phyloP scores from a whole-genome alignment of 2,329 filamentous ascomycete species.

The Trichoderma afroharzianum region DNA sequence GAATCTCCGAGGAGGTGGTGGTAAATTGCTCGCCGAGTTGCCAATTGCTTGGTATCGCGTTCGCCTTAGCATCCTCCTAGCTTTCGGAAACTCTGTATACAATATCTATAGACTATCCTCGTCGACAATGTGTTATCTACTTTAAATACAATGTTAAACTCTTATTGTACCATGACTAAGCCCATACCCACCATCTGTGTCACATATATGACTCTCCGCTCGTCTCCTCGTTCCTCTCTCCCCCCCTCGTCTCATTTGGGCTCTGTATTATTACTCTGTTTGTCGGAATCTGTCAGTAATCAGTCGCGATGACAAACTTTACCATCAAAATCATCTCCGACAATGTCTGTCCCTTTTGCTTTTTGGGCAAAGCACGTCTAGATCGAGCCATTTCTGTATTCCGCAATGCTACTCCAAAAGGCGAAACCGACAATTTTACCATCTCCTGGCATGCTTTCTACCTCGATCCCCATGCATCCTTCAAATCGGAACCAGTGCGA shows the following conservation, averaged over 20 bases:
- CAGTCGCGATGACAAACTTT: background rate
- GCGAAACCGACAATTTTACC: background rate
- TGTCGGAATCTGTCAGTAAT: background rate
- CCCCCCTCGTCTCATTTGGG: background rate
- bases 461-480: background rate
- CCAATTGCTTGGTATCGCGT: background rate
- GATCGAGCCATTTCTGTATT: background rate
- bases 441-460: background rate
- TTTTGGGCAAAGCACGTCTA: background rate
- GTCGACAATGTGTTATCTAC: background rate
- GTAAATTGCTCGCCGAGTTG: background rate
- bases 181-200: background rate
- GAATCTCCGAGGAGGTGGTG: background rate
- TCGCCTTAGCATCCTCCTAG: background rate
- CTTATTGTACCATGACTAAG: background rate
- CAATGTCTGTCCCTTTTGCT: background rate
- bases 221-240: background rate
- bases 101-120: background rate
- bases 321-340: background rate
- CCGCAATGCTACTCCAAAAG: background rate
- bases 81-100: background rate
- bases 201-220: background rate
- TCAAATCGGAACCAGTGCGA: background rate
- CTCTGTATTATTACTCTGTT: background rate
- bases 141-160: background rate